These are phyloP conservation scores for Selaginella moellendorffii DNA, from an alignment of 75 land plant genomes.

Conservation along the genomic window DNA sequence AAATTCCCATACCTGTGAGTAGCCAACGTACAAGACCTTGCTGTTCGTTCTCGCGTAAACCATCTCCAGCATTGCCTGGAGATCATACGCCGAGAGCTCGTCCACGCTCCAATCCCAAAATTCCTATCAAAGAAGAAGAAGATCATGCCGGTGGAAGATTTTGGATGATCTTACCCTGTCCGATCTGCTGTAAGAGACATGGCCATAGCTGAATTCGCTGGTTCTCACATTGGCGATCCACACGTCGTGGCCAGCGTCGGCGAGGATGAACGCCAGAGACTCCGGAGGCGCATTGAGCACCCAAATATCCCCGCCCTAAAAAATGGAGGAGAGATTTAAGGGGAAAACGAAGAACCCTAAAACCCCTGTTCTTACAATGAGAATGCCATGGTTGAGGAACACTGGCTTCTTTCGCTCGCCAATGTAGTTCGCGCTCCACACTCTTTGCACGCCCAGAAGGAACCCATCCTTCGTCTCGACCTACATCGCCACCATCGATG, in stretches of 20 bases:
- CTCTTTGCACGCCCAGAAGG: background rate
- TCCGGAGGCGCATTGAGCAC: background rate
- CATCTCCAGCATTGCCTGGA: background rate
- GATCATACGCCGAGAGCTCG: background rate
- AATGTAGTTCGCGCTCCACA: background rate
- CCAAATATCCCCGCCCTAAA: conserved; percentile 7
- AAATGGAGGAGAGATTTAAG: background rate
- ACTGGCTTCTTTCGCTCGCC: background rate
- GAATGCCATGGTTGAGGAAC: conserved; percentile 7
- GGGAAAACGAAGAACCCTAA: background rate
- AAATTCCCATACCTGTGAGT: background rate
- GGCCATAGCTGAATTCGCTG: conserved; percentile 5
- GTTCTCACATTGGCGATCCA: conserved; percentile 8
- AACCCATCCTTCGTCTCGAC: conserved; percentile 6
- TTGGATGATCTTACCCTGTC: conserved; percentile 6
- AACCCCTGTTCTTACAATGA: background rate
- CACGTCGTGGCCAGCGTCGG: conserved; percentile 4
- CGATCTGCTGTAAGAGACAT: background rate
- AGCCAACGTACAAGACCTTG: background rate
- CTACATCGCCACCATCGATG: conserved; percentile 17
- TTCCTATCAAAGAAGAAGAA: no score
- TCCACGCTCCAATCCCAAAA: conserved; percentile 12
- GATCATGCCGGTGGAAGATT: no score
- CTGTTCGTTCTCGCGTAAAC: background rate
- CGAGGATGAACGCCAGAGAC: conserved; percentile 1